These are phyloP conservation scores for Escovopsis sp. DNA, from an alignment of 2,329 filamentous ascomycete species.

Conservation along the genomic window DNA sequence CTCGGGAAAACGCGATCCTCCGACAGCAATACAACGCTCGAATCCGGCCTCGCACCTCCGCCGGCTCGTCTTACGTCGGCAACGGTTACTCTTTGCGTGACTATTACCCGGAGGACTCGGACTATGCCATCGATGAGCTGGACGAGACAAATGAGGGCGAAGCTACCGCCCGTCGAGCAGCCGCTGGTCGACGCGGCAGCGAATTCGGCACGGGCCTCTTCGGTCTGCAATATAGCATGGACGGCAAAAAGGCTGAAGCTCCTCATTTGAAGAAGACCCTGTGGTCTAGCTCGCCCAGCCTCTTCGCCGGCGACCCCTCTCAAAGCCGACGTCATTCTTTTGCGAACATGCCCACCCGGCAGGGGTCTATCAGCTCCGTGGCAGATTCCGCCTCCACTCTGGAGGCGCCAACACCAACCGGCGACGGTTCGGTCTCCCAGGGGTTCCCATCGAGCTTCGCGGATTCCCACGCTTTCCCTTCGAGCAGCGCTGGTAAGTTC, in stretches of 20 bases:
- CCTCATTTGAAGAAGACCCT: conserved; percentile 45
- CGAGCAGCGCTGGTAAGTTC: conserved; percentile 26
- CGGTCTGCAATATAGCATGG: conserved; percentile 35
- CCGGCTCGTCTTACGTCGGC: conserved; percentile 37
- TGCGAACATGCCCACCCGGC: conserved; percentile 50
- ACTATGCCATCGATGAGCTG: conserved; percentile 59
- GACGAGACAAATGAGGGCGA: conserved; percentile 46
- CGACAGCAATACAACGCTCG: conserved; percentile 41
- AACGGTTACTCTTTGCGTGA: conserved; percentile 46
- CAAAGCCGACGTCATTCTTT: conserved; percentile 73
- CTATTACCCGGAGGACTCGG: conserved; percentile 48
- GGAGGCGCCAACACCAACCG: conserved; percentile 27
- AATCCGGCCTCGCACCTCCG: conserved; percentile 43
- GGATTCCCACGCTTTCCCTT: conserved; percentile 23
- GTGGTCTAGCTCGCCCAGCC: conserved; percentile 59
- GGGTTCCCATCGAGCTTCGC: conserved; percentile 27
- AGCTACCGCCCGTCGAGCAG: conserved; percentile 29
- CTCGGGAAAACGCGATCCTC: conserved; percentile 47
- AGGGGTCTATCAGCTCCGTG: conserved; percentile 47
- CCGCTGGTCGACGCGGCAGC: conserved; percentile 39
- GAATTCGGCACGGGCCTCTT: conserved; percentile 35
- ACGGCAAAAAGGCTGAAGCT: conserved; percentile 49
- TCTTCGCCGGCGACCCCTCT: conserved; percentile 47
- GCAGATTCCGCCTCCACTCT: conserved; percentile 34
- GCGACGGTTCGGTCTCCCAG: conserved; percentile 28